Base-by-base conservation (phyloP, 495 filamentous ascomycete species). In the Tuber brumale region DNA sequence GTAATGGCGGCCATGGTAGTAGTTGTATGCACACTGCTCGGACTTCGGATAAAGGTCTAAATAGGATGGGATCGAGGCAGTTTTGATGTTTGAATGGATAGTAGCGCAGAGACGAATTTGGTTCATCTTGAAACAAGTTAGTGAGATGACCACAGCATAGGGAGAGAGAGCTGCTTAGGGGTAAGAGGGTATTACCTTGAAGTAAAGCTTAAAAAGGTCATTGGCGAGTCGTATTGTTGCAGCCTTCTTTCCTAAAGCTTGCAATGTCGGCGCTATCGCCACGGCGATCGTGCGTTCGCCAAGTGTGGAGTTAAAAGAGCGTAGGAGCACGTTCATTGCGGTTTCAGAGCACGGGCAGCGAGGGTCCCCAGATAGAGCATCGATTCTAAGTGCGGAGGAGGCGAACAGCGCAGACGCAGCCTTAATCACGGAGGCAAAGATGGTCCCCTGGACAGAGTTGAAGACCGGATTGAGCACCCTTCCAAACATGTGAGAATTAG, bases 151-250 rank as follows among this genome's bases (percentile, higher is more conserved):
- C 81, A 69, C 45, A 76, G 75, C 39, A 77, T 31, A 77, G 74
- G 18, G 12, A 7, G 57, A 7, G 57, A 66, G 27, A 19, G 14
- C 27, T 1, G 2, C 27, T 8, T 66, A 51, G 18, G 48, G 41
- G 37, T 69, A 51, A 41, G 35, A 27, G 70, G 19, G 39, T 72
- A 84, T 69, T 85, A 92, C 91, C 84, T 93, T 91, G 80, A 97
- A 97, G 16, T 97, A 88, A 2, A 98, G 87, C 84, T 95, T 97
- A 42, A 98, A 84, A 31, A 94, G 94, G 43, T 97, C 86, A 79
- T 98, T 98, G 12, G 94, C 95, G 85, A 96, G 93, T 12, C 91
- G 87, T 81, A 97, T 96, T 69, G 97, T 94, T 0, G 93, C 94
- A 23, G 91, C 85, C 79, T 95, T 92, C 83, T 94, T 96, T 57